Percentiles rank a stretch among this genome's conserved stretches.
Conservation (phyloP, 169 alveolate species). For the Babesia bovis region DNA sequence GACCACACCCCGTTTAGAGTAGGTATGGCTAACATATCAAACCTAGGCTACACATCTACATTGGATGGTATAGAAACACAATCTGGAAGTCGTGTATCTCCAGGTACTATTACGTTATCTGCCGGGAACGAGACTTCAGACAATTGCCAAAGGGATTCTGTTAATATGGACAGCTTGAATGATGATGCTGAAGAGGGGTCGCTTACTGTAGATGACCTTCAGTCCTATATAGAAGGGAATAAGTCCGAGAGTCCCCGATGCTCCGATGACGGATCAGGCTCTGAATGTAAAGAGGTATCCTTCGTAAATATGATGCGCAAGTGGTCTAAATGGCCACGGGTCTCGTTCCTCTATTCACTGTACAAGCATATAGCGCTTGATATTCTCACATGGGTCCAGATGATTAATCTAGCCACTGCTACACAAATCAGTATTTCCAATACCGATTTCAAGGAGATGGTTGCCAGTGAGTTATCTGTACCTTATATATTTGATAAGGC, state of each 20-base stretch:
- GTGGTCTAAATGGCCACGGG: conserved; percentile 47
- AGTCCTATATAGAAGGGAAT: background rate
- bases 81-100: background rate
- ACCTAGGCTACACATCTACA: background rate
- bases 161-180: background rate
- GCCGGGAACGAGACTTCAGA: background rate
- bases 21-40: background rate
- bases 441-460: conserved; percentile 49
- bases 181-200: background rate
- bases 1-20: background rate
- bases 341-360: conserved; percentile 12
- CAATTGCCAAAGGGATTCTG: background rate
- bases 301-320: conserved; percentile 17
- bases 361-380: conserved; percentile 36
- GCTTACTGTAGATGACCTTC: background rate
- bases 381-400: conserved; percentile 41
- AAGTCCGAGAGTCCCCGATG: background rate
- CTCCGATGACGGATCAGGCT: background rate
- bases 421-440: conserved; percentile 8
- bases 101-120: background rate
- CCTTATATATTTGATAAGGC: conserved; percentile 49
- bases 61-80: background rate
- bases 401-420: conserved; percentile 46
- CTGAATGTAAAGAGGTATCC: background rate
- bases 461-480: conserved; percentile 7